Percentiles rank a stretch among this genome's conserved stretches.
Evolutionary conservation across 2,329 filamentous ascomycete genomes (phyloP).

Genomic region (Venturia asperata): DNA sequence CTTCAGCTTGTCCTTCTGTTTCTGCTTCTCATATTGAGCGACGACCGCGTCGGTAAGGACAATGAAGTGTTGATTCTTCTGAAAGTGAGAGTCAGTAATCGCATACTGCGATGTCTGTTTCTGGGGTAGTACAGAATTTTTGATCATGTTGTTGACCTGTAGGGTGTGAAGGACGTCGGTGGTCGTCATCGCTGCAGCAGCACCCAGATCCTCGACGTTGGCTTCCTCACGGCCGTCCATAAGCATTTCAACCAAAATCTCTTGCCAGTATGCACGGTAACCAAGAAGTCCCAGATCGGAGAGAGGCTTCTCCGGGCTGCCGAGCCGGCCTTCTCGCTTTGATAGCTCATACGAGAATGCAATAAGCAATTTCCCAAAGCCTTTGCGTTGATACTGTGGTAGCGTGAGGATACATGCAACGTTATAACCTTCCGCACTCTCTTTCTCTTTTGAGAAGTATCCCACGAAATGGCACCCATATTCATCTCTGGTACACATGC

Average conservation of each 20-base stretch:
- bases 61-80: conserved; percentile 91
- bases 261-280: conserved; percentile 96
- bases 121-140: conserved; percentile 59
- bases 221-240: conserved; percentile 61
- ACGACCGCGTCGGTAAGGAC: conserved; percentile 81
- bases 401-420: conserved; percentile 95
- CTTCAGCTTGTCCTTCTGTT: conserved; percentile 75
- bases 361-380: conserved; percentile 86
- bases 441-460: conserved; percentile 99
- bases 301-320: conserved; percentile 92
- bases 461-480: conserved; percentile 93
- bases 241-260: conserved; percentile 85
- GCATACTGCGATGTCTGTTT: conserved; percentile 9
- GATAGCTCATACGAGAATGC: conserved; percentile 97
- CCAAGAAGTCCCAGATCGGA: conserved; percentile 88
- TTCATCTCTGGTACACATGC: conserved; percentile 86
- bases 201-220: conserved; percentile 79
- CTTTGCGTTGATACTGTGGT: conserved; percentile 92
- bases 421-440: conserved; percentile 94
- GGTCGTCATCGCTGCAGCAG: conserved; percentile 84
- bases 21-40: conserved; percentile 58
- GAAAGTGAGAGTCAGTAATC: background rate
- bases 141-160: conserved; percentile 88
- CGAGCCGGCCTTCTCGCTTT: conserved; percentile 89
- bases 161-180: conserved; percentile 93